Evolutionary conservation across 1,139 yeast species (phyloP).

Genomic region (Suzukiozyma palmioleophila): DNA sequence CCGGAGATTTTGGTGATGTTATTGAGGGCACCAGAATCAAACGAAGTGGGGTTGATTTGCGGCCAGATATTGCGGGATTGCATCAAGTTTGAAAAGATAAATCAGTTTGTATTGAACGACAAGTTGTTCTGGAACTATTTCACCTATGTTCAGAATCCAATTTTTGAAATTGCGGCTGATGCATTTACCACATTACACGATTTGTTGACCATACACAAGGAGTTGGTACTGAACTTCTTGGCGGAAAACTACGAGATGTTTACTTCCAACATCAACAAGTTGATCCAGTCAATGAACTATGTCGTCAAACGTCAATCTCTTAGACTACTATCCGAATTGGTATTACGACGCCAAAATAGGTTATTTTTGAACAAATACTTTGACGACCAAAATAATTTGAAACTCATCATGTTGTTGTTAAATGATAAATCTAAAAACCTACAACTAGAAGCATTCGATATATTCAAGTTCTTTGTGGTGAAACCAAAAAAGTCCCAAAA

Average conservation of each 20-base stretch:
- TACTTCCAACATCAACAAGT: slow-evolving; percentile 56
- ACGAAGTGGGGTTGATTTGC: slow-evolving; percentile 68
- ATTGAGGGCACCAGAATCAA: slow-evolving; percentile 64
- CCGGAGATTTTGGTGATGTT: slow-evolving; percentile 63
- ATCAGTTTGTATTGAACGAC: slow-evolving; percentile 50
- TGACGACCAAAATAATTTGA: slow-evolving; percentile 75
- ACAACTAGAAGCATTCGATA: slow-evolving; percentile 87
- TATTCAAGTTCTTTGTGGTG: slow-evolving; percentile 90
- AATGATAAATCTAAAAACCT: slow-evolving; percentile 87
- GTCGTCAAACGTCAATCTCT: slow-evolving; percentile 91
- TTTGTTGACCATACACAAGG: slow-evolving; percentile 64
- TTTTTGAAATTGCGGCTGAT: slow-evolving; percentile 89
- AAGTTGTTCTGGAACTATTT: slow-evolving; percentile 78
- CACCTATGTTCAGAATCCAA: slow-evolving; percentile 66
- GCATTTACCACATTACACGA: slow-evolving; percentile 76
- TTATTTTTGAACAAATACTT: slow-evolving; percentile 72
- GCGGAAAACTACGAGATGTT: slow-evolving; percentile 51
- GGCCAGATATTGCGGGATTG: slow-evolving; percentile 86
- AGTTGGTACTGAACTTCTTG: slow-evolving; percentile 67
- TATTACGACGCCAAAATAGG: slow-evolving; percentile 72
- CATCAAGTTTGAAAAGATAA: slow-evolving; percentile 70
- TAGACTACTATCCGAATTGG: slow-evolving; percentile 68
- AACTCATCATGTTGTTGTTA: slow-evolving; percentile 77
- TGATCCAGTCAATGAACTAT: slow-evolving; percentile 75
- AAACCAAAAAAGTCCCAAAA: slow-evolving; percentile 86